A percentile compares a stretch with the other conserved stretches of the same genome.
Evolutionary conservation across 1,284 basidiomycete genomes (phyloP).

Genomic region (Ganoderma boninense): DNA sequence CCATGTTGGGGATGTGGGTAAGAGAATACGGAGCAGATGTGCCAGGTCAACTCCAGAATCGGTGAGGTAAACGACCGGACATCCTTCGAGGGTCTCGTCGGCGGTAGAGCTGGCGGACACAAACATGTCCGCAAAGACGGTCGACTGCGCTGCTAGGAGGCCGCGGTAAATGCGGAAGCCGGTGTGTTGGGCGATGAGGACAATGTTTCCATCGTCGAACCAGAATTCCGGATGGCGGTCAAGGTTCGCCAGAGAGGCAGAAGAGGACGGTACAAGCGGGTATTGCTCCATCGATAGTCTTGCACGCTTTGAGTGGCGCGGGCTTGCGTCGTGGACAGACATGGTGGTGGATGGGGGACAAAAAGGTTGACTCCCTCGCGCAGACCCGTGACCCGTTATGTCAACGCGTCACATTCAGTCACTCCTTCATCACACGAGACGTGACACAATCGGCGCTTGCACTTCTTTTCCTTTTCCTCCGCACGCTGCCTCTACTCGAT

Average conservation of each 20-base stretch:
- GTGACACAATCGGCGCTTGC: too few relatives aligned
- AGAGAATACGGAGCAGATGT: slow-evolving; percentile 10
- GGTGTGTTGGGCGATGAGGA: slow-evolving; percentile 24
- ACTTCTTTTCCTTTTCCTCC: too few relatives aligned
- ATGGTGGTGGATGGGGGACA: neutral
- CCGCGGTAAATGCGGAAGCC: slow-evolving; percentile 30
- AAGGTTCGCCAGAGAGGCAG: neutral
- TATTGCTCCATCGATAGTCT: neutral
- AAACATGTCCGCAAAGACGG: slow-evolving; percentile 32
- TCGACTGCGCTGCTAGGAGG: slow-evolving; percentile 29
- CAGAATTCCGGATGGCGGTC: slow-evolving; percentile 15
- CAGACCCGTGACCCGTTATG: too few relatives aligned
- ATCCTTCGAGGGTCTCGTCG: slow-evolving; percentile 19
- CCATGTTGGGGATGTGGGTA: neutral
- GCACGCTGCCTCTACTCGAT: too few relatives aligned
- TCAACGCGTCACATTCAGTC: too few relatives aligned
- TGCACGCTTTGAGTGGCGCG: neutral
- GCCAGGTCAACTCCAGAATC: slow-evolving; percentile 23
- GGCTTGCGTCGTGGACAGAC: neutral
- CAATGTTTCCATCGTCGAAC: slow-evolving; percentile 32
- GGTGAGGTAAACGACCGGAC: slow-evolving; percentile 22
- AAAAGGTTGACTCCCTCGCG: too few relatives aligned
- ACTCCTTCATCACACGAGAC: too few relatives aligned
- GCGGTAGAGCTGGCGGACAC: slow-evolving; percentile 19
- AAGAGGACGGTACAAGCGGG: neutral